Evolutionary conservation across 805 yeast genomes (phyloP).

Genomic region (Saccharomycopsis guyanensis): DNA sequence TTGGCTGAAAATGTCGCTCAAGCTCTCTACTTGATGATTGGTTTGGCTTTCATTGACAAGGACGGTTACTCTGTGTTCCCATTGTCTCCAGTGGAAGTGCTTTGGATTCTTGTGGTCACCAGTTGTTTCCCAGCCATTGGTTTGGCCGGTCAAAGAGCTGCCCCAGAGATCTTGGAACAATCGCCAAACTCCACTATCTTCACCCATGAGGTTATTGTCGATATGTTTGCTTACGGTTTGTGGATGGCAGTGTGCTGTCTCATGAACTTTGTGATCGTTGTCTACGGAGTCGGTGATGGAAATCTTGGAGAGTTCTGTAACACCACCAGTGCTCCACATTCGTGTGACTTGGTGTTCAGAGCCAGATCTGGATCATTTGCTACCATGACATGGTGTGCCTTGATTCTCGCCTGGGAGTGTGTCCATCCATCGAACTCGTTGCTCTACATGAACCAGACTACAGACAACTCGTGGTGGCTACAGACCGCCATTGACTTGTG

Average conservation of each 20-base stretch:
- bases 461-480: conserved; percentile 45
- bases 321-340: conserved; percentile 28
- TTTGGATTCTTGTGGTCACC: conserved; percentile 74
- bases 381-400: conserved; percentile 80
- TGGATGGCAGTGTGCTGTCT: conserved; percentile 68
- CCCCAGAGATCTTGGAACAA: conserved; percentile 52
- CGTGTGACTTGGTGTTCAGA: conserved; percentile 58
- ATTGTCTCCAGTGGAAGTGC: conserved; percentile 68
- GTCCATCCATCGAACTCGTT: conserved; percentile 63
- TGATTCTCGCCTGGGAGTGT: conserved; percentile 79
- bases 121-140: conserved; percentile 85
- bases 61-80: conserved; percentile 72
- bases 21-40: conserved; percentile 60
- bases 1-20: conserved; percentile 69
- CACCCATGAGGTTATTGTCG: conserved; percentile 58
- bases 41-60: conserved; percentile 60
- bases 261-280: conserved; percentile 53
- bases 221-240: conserved; percentile 67
- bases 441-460: conserved; percentile 61
- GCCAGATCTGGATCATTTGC: conserved; percentile 76
- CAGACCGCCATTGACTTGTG: conserved; percentile 60
- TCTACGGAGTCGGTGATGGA: conserved; percentile 63
- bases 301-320: conserved; percentile 62
- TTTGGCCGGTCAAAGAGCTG: conserved; percentile 59
- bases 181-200: conserved; percentile 61